phyloP scores from a whole-genome alignment of 164 flowering plant species.

The Houttuynia cordata region DNA sequence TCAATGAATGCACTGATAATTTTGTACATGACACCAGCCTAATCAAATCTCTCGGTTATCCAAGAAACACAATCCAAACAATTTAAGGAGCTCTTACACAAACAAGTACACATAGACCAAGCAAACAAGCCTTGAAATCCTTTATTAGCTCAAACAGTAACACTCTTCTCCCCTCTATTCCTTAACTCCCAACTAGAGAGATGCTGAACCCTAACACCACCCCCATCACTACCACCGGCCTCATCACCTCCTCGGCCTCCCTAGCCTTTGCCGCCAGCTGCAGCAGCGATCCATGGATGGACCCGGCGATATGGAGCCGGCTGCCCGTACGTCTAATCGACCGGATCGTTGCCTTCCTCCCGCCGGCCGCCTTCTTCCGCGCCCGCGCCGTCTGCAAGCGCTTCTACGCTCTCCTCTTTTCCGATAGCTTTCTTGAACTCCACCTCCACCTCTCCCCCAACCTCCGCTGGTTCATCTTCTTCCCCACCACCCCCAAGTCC shows the following conservation, averaged over 20 bases:
- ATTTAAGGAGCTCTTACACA: not conserved
- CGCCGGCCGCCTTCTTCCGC: constrained; percentile 76
- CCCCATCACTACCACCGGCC: constrained; percentile 6
- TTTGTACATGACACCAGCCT: not conserved
- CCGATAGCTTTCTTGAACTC: constrained; percentile 50
- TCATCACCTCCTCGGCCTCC: constrained; percentile 11
- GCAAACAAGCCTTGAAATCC: not conserved
- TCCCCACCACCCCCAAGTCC: constrained; percentile 20
- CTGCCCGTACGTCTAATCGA: constrained; percentile 62
- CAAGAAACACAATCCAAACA: not conserved
- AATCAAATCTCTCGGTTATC: not conserved
- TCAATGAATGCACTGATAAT: not conserved
- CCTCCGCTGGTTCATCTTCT: constrained; percentile 66
- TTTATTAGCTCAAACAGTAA: not conserved
- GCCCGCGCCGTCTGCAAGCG: constrained; percentile 75
- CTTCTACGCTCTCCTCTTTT: constrained; percentile 73
- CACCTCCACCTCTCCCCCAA: constrained; percentile 34
- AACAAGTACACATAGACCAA: not conserved
- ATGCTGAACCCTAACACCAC: constrained; percentile 35
- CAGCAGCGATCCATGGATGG: constrained; percentile 44
- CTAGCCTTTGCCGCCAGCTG: constrained; percentile 11
- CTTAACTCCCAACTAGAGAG: not conserved
- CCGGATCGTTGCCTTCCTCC: constrained; percentile 67
- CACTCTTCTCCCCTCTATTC: too few relatives aligned
- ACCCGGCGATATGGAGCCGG: constrained; percentile 66